These are phyloP conservation scores for Suillus brevipes DNA, from an alignment of 768 basidiomycete species.

Conservation along the genomic window DNA sequence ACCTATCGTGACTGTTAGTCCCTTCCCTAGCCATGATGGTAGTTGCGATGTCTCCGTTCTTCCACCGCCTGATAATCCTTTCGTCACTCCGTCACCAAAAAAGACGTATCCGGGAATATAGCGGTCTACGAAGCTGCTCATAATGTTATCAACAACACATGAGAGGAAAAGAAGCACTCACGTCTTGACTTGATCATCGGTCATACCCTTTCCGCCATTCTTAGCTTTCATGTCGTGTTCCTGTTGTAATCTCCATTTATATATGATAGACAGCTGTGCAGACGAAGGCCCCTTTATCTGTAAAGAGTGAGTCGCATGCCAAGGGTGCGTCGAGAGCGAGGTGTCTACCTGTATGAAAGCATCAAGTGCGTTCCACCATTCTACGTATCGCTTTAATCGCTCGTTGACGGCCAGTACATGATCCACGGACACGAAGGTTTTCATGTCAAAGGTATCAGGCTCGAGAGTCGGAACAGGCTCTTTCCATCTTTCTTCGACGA, in stretches of 20 bases:
- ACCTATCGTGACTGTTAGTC: constrained; percentile 56
- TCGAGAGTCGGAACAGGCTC: constrained; percentile 25
- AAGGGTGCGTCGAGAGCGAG: constrained; percentile 6
- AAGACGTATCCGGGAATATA: constrained; percentile 95
- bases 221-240: constrained; percentile 84
- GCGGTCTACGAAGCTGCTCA: constrained; percentile 77
- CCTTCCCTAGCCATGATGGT: constrained; percentile 46
- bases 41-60: constrained; percentile 9
- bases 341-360: constrained; percentile 70
- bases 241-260: constrained; percentile 87
- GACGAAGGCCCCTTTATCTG: constrained; percentile 41
- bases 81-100: constrained; percentile 61
- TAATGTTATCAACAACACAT: background rate
- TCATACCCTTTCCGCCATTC: constrained; percentile 90
- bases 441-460: constrained; percentile 33
- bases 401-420: constrained; percentile 67
- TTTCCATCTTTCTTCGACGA: constrained; percentile 57
- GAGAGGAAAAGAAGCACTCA: constrained; percentile 24
- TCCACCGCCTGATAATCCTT: constrained; percentile 30
- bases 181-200: constrained; percentile 72
- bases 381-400: constrained; percentile 55
- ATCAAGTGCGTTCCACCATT: constrained; percentile 72
- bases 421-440: constrained; percentile 41
- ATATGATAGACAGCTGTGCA: constrained; percentile 56
- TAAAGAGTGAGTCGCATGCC: constrained; percentile 16